Evolutionary conservation across 1,284 basidiomycete species (phyloP), one percentile per base, ranked within the genome.

Genomic region (Bjerkandera adusta): DNA sequence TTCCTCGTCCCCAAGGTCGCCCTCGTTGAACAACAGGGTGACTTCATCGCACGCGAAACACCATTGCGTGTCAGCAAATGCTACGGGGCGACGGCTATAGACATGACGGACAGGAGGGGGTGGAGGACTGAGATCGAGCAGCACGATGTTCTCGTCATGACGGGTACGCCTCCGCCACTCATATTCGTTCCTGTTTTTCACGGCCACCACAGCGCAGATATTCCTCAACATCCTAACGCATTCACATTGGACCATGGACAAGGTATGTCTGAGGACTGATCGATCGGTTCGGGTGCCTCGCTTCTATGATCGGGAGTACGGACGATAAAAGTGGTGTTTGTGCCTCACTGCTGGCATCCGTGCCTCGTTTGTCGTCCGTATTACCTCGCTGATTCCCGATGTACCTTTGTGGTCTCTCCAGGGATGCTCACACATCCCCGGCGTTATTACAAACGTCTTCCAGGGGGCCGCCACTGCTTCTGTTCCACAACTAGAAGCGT

Each of bases 1-100:
- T 87, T 89, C 55, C 70, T 93, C 24, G 89, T 89, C 1, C 89
- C 91, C 1, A 86, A 85, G 55, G 88, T 91, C 2, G 75, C 88
- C 1, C 73, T 93, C 12, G 91, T 91, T 12, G 78, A 87, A 53
- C 90, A 93, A 59, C 90, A 93, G 61, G 79, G 77, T 12, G 68
- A 76, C 29, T 89, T 84, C 51, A 77, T 92, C 52, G 60, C 71
- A n/a, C 67, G 71, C 43, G 75, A 87, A 52, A 85, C 85, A 0
- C 71, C 79, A 0, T 63, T 92, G 24, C 75, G 77, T 16, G 81
- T 91, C 21, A 67, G 73, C 33, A 80, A 81, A 53, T 77, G 88
- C 32, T 77, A 81, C 56, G 89, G 90, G 1, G 75, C 77, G 5
- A 68, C 83, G 38, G 83, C 83, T 4, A 72, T 89, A 40, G 81